Percentiles rank a stretch among this genome's conserved stretches.
phyloP scores from a whole-genome alignment of 352 stramenopile genomes.

The Pythium insidiosum region DNA sequence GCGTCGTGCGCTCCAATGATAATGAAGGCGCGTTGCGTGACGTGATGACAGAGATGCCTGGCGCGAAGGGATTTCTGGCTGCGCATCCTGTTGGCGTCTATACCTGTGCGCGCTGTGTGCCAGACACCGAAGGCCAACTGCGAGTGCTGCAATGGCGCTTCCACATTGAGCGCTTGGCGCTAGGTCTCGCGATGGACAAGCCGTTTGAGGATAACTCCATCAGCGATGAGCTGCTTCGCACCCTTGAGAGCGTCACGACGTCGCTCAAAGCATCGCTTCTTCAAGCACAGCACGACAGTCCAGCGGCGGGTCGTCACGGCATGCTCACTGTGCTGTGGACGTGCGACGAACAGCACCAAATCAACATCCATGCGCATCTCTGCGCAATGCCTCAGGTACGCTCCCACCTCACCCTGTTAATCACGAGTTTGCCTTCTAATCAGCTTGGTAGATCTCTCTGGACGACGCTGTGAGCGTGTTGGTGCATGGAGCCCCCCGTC shows the following conservation, averaged over 20 bases:
- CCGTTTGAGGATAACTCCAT: no score
- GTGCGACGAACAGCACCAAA: neutral
- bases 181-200: slow-evolving; percentile 17
- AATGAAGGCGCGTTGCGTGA: no score
- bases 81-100: slow-evolving; percentile 44
- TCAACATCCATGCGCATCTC: slow-evolving; percentile 37
- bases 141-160: slow-evolving; percentile 43
- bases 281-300: neutral
- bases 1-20: no score
- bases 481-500: slow-evolving; percentile 32
- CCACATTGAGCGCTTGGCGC: slow-evolving; percentile 39
- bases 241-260: slow-evolving; percentile 7
- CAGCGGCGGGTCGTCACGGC: slow-evolving; percentile 21
- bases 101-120: slow-evolving; percentile 40
- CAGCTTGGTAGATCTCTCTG: neutral
- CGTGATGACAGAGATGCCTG: slow-evolving; percentile 18
- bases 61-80: slow-evolving; percentile 41
- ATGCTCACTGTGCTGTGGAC: slow-evolving; percentile 72
- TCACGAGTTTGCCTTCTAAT: neutral
- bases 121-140: neutral
- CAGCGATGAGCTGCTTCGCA: no score
- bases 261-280: slow-evolving; percentile 5
- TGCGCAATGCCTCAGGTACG: slow-evolving; percentile 40
- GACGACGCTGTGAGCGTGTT: slow-evolving; percentile 34
- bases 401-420: neutral